These are phyloP conservation scores for Sanguinoderma infundibulare DNA, from an alignment of 1,284 basidiomycete species.

Conservation along the genomic window DNA sequence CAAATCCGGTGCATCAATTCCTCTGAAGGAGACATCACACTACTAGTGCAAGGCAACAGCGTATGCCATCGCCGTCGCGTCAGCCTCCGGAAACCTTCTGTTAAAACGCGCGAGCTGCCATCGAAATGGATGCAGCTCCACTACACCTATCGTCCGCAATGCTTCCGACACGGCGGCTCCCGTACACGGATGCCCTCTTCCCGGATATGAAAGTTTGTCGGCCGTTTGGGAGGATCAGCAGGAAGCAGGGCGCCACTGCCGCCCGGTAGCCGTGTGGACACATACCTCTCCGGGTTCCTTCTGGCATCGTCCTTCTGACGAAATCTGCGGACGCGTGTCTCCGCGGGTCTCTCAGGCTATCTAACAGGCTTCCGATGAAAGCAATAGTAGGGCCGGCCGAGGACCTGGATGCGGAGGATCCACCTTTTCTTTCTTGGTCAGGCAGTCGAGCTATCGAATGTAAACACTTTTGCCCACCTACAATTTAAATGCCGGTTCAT, in stretches of 20 bases:
- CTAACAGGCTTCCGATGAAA: neutral
- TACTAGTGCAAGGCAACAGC: no score
- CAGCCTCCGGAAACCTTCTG: no score
- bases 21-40: no score
- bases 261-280: neutral
- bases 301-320: neutral
- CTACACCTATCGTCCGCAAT: neutral
- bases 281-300: no score
- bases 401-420: no score
- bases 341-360: neutral
- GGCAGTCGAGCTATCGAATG: no score
- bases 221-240: slow-evolving; percentile 1
- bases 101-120: neutral
- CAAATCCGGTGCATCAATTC: no score
- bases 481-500: no score
- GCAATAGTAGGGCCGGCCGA: no score
- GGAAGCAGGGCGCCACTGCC: neutral
- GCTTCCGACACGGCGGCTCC: neutral
- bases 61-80: no score
- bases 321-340: neutral
- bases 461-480: no score
- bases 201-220: neutral
- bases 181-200: neutral
- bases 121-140: neutral
- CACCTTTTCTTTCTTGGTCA: no score